Evolutionary conservation across 2,329 filamentous ascomycete genomes (phyloP), one percentile per base, ranked within the genome.

Genomic region (Fusarium sp.): DNA sequence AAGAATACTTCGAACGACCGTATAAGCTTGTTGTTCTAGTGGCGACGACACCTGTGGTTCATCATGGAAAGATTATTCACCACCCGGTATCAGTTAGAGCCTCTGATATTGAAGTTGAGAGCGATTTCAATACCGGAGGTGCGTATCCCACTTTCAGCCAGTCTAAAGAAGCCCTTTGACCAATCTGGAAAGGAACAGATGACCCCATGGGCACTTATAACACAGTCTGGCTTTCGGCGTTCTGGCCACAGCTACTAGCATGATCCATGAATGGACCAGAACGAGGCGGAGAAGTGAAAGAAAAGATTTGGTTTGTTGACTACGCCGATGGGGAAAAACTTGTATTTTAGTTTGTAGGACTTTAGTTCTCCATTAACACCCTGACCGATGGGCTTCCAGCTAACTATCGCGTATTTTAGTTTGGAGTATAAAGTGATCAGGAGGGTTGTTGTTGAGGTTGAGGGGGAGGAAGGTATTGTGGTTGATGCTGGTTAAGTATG

Each of bases 241-340:
- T 39, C 20, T 7, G 49, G 58, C n/a, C n/a, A n/a, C n/a, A 2
- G 58, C 61, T 23, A 43, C 28, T 7, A 46, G 37, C 10, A 63
- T 63, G 58, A 28, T 64, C 1, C 63, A 50, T 9, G 21, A 63
- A 28, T 64, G 38, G 61, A 58, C 8, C 52, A 48, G 15, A 23
- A 63, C 3, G 43, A 63, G 4, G 48, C 43, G 4, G 4, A 31
- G 0, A 28, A 20, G 4, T 38, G n/a, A 8, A 21, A 35, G 4
- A 35, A 35, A 5, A 20, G 28, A 3, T 16, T 63, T 11, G 46
- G 29, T 2, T 20, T 57, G 13, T 23, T 55, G 1, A 44, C 50
- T n/a, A 64, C 49, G 1, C 38, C 58, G 1, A 42, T 57, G 38
- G 58, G 61, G 0, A 50, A 50, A 1, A 5, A 20, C 0, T 6